A percentile compares a stretch with the other conserved stretches of the same genome.
Conservation (phyloP, 2,329 filamentous ascomycete species). For the Claviceps humidiphila region DNA sequence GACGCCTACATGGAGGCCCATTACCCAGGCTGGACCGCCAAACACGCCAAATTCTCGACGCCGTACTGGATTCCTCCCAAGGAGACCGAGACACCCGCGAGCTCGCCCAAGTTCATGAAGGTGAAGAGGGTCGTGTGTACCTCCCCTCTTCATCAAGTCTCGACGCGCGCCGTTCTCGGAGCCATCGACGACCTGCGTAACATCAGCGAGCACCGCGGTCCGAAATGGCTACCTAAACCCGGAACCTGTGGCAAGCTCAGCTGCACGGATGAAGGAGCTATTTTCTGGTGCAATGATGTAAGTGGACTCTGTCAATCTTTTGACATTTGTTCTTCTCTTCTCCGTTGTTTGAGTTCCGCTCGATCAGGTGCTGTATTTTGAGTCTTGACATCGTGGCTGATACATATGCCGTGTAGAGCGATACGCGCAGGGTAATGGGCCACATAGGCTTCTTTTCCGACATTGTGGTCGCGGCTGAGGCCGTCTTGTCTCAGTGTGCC, state of each 20-base stretch:
- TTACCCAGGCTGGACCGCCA: neutral
- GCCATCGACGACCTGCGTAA: neutral
- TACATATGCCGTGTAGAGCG: neutral
- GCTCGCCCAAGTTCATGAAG: neutral
- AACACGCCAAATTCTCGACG: no score
- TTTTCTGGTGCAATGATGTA: neutral
- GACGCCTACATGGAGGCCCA: neutral
- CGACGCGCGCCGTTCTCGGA: no score
- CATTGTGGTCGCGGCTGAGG: neutral
- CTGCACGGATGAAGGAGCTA: neutral
- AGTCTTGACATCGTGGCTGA: neutral
- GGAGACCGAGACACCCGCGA: neutral
- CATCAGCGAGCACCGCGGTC: neutral
- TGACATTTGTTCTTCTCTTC: neutral
- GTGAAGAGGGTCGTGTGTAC: neutral
- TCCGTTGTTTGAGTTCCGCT: neutral
- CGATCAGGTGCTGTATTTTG: neutral
- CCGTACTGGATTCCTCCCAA: no score
- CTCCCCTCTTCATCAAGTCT: neutral
- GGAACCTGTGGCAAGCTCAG: neutral
- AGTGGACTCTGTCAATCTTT: neutral
- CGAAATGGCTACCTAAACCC: neutral
- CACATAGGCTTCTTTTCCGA: neutral
- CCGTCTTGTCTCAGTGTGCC: neutral
- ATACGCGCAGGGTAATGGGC: neutral